Percentiles rank a stretch among this genome's conserved stretches.
These are phyloP conservation scores for Rhizoclosmatium sp. DNA, from an alignment of 192 early-diverging fungal species.

Conservation along the genomic window DNA sequence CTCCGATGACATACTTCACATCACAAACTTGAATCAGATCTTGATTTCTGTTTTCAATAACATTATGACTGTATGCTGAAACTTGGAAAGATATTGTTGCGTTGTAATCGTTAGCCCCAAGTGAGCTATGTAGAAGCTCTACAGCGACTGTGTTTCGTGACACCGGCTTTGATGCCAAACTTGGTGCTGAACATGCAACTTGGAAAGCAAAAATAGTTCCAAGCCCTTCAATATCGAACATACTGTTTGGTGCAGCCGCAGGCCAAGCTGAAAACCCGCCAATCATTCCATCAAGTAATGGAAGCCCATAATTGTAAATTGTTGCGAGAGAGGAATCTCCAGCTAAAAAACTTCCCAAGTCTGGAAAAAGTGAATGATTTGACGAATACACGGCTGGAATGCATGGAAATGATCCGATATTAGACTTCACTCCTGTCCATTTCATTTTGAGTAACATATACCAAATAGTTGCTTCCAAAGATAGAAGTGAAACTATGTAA, in stretches of 20 bases:
- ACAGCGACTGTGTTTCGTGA: not conserved
- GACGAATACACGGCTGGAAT: slow-evolving; percentile 6
- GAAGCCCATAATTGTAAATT: slow-evolving; percentile 34
- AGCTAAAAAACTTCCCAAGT: not conserved
- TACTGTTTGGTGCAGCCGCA: not conserved
- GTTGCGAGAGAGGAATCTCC: not conserved
- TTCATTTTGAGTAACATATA: slow-evolving; percentile 14
- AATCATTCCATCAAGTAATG: slow-evolving; percentile 32
- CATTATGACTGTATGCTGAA: not conserved
- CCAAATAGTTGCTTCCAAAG: slow-evolving; percentile 18
- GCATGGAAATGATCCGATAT: slow-evolving; percentile 16
- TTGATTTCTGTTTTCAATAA: not conserved
- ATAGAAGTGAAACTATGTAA: slow-evolving; percentile 4
- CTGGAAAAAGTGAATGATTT: not conserved
- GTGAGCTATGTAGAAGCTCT: not conserved
- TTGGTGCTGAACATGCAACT: slow-evolving; percentile 4
- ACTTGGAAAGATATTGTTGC: not conserved
- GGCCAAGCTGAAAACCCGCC: slow-evolving; percentile 34
- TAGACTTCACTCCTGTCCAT: not conserved
- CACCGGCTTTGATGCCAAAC: not conserved
- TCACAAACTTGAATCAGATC: slow-evolving; percentile 1
- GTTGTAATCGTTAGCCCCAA: not conserved
- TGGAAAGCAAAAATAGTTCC: slow-evolving; percentile 15
- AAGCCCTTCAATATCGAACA: slow-evolving; percentile 6
- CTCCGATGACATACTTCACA: not conserved